phyloP scores from a whole-genome alignment of 2,329 filamentous ascomycete genomes.

The Colletotrichum coccodes region DNA sequence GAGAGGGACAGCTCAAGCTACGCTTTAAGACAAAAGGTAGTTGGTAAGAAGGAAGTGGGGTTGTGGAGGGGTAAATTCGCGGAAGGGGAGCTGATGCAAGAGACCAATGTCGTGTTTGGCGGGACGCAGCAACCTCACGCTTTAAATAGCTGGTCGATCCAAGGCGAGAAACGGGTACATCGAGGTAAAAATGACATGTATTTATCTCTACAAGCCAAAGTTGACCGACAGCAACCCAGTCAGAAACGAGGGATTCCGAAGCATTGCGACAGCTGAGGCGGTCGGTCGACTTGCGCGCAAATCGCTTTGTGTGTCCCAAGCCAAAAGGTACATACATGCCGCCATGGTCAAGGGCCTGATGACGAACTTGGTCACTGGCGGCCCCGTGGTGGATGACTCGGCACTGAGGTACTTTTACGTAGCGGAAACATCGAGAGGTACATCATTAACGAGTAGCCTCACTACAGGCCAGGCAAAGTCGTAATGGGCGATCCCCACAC shows the following conservation, averaged over 20 bases:
- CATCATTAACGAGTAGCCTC: not conserved
- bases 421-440: not conserved
- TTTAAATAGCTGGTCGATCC: slow-evolving; percentile 8
- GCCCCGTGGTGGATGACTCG: not conserved
- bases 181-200: not conserved
- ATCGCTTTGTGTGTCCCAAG: not conserved
- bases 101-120: not conserved
- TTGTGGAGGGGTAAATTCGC: slow-evolving; percentile 32
- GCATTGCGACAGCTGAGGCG: not conserved
- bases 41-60: slow-evolving; percentile 21
- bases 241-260: not conserved
- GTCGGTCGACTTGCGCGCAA: not conserved
- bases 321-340: not conserved
- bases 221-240: not conserved
- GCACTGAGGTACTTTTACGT: not conserved
- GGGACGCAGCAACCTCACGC: slow-evolving; percentile 9
- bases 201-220: not conserved
- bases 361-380: not conserved
- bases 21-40: slow-evolving; percentile 6
- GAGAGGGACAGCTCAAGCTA: slow-evolving; percentile 12
- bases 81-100: slow-evolving; percentile 3
- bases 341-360: not conserved
- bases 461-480: not conserved
- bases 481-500: slow-evolving; percentile 1
- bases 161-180: not conserved